Conservation (phyloP, 306 rosid genomes). For the Rosa chinensis region DNA sequence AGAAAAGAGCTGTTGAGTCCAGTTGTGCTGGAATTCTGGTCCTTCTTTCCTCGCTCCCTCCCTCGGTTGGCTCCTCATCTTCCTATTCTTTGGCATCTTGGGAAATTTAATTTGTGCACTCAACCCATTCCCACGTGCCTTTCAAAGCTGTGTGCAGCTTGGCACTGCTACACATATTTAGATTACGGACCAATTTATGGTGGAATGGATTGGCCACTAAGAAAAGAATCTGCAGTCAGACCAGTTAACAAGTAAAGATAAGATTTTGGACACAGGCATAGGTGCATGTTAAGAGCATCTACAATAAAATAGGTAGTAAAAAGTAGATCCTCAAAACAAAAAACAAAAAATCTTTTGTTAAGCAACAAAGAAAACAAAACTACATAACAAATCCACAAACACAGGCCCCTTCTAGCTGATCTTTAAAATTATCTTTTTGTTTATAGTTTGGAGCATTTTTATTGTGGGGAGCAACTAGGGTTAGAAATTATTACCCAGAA, state of each 20-base stretch:
- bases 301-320: background rate
- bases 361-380: too few relatives aligned
- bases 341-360: too few relatives aligned
- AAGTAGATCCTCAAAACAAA: too few relatives aligned
- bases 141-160: conserved; percentile 8
- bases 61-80: background rate
- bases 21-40: background rate
- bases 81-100: background rate
- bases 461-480: too few relatives aligned
- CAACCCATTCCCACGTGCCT: conserved; percentile 4
- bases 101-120: background rate
- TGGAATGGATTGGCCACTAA: background rate
- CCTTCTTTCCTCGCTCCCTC: background rate
- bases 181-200: background rate
- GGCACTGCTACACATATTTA: background rate
- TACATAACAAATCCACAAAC: too few relatives aligned
- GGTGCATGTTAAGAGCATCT: background rate
- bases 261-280: background rate
- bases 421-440: too few relatives aligned
- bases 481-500: too few relatives aligned
- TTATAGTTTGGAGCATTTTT: too few relatives aligned
- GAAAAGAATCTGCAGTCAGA: background rate
- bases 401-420: too few relatives aligned
- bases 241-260: background rate
- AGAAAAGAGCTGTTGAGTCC: background rate